Evolutionary conservation across 352 stramenopile species (phyloP), one percentile per base, ranked within the genome.

Genomic region (Phytophthora vignae): DNA sequence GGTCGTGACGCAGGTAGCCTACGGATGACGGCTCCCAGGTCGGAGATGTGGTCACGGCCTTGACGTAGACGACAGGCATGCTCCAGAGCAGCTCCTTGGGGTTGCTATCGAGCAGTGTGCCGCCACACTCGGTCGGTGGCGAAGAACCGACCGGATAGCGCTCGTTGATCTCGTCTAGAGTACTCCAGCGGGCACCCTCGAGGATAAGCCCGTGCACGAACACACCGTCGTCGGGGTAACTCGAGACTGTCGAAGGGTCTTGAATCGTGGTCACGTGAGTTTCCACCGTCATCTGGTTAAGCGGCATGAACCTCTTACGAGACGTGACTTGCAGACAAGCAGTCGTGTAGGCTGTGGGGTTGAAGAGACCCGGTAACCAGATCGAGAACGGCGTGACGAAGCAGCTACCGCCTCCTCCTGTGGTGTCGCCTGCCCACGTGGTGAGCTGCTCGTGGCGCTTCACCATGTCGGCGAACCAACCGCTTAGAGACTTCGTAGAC

Each of bases 201-300:
- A 99, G 95, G 77, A 97, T 99, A 7, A 99, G 78, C 2, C 97
- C 97, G 70, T 99, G 93, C 53, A 97, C 90, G 64, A 98, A 99
- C 4, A 97, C 94, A 29, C 97, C 97, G 70, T 98, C 94, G 60
- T 96, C 86, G 1, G 90, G 90, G 73, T 96, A 93, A 69, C 83
- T 83, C 10, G 84, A 89, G 14, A 96, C 83, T 36, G 92, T 84
- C n/a, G 83, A 88, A 17, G 81, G 63, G 70, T 98, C 89, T 57
- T 93, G 90, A 64, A 98, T 97, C 46, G 86, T 98, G n/a, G 92
- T 98, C 50, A 99, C 88, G 70, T 99, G 95, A 22, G 96, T 98
- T 79, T 99, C 96, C 53, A 97, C 95, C 1, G 94, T 99, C 92
- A 98, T 98, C 62, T 98, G 91, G 78, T 99, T 98, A 40, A 99